phyloP scores from a whole-genome alignment of 1,284 basidiomycete genomes.

The Nidula niveotomentosa region DNA sequence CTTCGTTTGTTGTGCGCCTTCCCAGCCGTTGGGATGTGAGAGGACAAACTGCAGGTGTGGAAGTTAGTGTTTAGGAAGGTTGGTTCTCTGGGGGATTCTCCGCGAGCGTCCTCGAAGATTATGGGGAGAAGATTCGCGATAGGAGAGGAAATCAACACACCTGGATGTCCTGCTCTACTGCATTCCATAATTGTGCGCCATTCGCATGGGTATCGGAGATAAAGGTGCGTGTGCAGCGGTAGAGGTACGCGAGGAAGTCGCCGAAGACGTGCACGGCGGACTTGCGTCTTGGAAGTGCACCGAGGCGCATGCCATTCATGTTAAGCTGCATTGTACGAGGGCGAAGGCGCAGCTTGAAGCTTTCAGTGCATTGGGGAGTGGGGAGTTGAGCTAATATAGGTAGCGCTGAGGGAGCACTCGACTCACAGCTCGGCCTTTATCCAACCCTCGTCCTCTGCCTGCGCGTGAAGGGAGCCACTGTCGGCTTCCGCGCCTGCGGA shows the following conservation, averaged over 20 bases:
- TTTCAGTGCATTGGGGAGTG: conserved; percentile 18
- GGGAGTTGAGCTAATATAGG: conserved; percentile 4
- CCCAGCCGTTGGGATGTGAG: conserved; percentile 81
- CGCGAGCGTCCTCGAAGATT: too few species aligned
- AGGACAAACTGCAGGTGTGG: conserved; percentile 55
- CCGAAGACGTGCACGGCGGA: conserved; percentile 72
- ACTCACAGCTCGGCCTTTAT: conserved; percentile 70
- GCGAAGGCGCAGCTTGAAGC: conserved; percentile 76
- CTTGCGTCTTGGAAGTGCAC: conserved; percentile 62
- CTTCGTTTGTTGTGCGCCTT: conserved; percentile 75
- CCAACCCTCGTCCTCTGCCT: conserved; percentile 76
- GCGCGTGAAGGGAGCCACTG: conserved; percentile 47
- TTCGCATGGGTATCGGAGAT: conserved; percentile 76
- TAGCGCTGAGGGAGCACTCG: conserved; percentile 1
- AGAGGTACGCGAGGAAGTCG: conserved; percentile 75
- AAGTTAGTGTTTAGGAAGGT: too few species aligned
- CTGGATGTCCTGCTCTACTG: conserved; percentile 56
- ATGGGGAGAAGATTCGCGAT: too few species aligned
- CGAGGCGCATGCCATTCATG: conserved; percentile 79
- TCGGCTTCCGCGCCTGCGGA: conserved; percentile 78
- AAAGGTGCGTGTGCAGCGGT: conserved; percentile 67
- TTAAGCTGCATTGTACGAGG: conserved; percentile 73
- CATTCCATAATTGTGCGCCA: conserved; percentile 60
- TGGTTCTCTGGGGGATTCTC: too few species aligned
- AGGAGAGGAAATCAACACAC: too few species aligned